These are phyloP conservation scores for Paraphoma chrysanthemicola DNA, from an alignment of 2,329 filamentous ascomycete species.

Conservation along the genomic window DNA sequence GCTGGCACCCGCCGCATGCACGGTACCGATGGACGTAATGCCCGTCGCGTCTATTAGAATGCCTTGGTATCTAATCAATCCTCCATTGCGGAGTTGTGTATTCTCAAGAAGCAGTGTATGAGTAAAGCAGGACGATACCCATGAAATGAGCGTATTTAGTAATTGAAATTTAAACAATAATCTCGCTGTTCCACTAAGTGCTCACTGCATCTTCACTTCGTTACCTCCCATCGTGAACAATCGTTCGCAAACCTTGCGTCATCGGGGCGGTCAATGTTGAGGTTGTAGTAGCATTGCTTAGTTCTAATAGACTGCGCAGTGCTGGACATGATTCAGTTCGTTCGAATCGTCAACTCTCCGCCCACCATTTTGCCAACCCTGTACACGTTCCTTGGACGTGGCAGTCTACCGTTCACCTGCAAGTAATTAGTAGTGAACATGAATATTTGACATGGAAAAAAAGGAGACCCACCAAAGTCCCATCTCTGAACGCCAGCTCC, in stretches of 20 bases:
- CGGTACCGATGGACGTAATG: constrained; percentile 73
- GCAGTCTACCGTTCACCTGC: constrained; percentile 29
- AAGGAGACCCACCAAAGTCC: constrained; percentile 22
- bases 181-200: not conserved
- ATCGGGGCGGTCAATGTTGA: not conserved
- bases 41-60: constrained; percentile 36
- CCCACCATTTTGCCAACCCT: constrained; percentile 29
- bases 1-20: constrained; percentile 77
- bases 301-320: not conserved
- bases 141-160: constrained; percentile 13
- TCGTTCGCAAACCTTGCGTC: too few relatives aligned
- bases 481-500: constrained; percentile 37
- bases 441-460: not conserved
- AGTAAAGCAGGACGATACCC: constrained; percentile 22
- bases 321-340: not conserved
- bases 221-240: too few relatives aligned
- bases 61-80: too few relatives aligned
- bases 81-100: not conserved
- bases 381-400: constrained; percentile 28
- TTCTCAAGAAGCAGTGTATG: constrained; percentile 11
- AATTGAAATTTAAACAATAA: not conserved
- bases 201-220: too few relatives aligned
- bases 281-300: not conserved
- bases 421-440: constrained; percentile 3
- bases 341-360: constrained; percentile 10